Base-by-base conservation (phyloP, 108 stramenopile species). In the Cyclotella sp. region DNA sequence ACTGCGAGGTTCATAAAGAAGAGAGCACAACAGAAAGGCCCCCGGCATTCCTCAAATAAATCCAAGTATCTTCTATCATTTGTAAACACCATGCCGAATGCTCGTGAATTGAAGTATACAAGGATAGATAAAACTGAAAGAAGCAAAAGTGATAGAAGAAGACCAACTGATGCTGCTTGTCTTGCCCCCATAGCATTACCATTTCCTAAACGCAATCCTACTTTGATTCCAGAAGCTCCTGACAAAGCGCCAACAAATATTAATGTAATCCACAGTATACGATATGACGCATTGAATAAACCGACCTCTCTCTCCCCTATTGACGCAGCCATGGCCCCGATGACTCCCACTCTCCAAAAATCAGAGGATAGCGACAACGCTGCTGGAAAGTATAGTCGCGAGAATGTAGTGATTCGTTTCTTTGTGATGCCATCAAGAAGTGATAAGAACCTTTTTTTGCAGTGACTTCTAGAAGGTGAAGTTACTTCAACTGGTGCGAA, bases 211-310 rank as follows among this genome's bases (percentile, higher is more conserved):
- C 74, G 84, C 64, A 76, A 49, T 26, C 65, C 73, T 52, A 78
- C 61, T 68, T 60, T 68, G 70, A 79, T 54, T 1, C 82, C 68
- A 24, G 82, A 73, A 29, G 91, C 94, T 43, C 82, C 84, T 0
- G 83, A 69, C 26, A 92, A 55, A 3, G 91, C 85, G 34, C 80
- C 84, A 13, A 92, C 83, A 41, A 93, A 69, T 13, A 86, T 90
- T 60, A 95, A 68, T 2, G 85, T 86, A 62, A 95, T 95, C 95
- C 95, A 95, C 74, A 95, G 86, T 70, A 95, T 89, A 21, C 93
- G 85, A 71, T 95, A 95, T 3, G 90, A 88, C 3, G 95, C 89
- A 75, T 95, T 95, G 81, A 95, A 95, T 24, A 95, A 84, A 6
- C 88, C 95, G 14, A 93, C 86, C 63, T 91, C 88, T 41, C 30